Percentiles rank a stretch among this genome's conserved stretches.
phyloP scores from a whole-genome alignment of 2,329 filamentous ascomycete genomes.

The Beauveria caledonica region DNA sequence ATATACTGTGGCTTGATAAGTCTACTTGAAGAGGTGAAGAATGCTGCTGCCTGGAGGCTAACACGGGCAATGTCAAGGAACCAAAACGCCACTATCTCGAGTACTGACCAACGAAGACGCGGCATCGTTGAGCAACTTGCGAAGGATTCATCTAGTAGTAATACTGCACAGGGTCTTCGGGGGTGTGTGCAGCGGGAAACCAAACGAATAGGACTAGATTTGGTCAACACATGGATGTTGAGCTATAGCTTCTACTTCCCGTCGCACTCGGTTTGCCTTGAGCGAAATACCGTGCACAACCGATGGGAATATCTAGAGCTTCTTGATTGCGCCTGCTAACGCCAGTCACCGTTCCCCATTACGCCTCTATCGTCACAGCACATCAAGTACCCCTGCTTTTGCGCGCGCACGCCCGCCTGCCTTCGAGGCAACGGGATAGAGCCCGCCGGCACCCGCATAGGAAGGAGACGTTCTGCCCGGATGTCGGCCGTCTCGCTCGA shows the following conservation, averaged over 20 bases:
- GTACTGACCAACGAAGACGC: background rate
- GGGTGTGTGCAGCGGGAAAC: background rate
- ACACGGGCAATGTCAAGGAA: background rate
- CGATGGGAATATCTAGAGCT: background rate
- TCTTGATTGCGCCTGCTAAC: background rate
- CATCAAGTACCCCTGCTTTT: background rate
- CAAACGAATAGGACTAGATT: background rate
- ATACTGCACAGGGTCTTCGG: background rate
- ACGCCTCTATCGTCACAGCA: background rate
- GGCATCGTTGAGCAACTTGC: background rate
- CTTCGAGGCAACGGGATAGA: background rate
- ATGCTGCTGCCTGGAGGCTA: slow-evolving; percentile 6
- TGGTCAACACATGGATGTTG: background rate
- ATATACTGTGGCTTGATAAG: background rate
- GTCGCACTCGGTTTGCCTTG: background rate
- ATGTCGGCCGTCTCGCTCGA: background rate
- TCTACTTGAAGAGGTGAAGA: background rate
- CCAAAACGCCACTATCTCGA: background rate
- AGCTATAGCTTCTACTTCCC: background rate
- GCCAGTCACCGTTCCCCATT: background rate
- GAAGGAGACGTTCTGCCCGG: background rate
- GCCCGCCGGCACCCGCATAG: background rate
- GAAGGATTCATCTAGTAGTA: background rate
- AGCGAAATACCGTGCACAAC: background rate
- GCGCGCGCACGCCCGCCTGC: background rate